Conservation (phyloP, 176 grass and related monocot species). For the Echinochloa phyllopogon region DNA sequence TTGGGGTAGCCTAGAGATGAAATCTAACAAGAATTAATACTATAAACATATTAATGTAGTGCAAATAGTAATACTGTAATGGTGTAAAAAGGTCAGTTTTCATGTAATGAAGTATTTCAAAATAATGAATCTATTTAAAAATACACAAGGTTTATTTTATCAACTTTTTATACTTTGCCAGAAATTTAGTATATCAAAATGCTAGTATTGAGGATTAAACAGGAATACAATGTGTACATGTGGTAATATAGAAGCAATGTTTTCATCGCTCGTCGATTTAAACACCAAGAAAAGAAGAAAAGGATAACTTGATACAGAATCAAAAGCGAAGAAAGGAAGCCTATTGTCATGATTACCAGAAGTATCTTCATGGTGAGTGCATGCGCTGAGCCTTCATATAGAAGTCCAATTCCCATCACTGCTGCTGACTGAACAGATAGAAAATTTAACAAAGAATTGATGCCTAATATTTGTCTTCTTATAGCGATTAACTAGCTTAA, state of each 20-base stretch:
- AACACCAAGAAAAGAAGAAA: background rate
- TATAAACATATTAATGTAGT: background rate
- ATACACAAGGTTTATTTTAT: background rate
- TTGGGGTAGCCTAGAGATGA: background rate
- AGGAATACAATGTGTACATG: background rate
- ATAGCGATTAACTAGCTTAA: constrained; percentile 14
- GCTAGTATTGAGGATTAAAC: background rate
- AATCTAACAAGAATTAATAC: background rate
- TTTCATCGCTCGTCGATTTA: constrained; percentile 10
- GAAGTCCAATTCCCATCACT: constrained; percentile 91
- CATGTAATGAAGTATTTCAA: background rate
- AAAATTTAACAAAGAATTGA: constrained; percentile 20
- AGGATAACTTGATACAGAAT: constrained; percentile 18
- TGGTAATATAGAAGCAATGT: background rate
- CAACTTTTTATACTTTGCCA: background rate
- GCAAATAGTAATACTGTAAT: background rate
- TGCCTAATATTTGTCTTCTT: constrained; percentile 14
- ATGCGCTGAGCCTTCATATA: constrained; percentile 95
- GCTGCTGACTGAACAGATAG: constrained; percentile 75
- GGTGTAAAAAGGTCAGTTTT: background rate
- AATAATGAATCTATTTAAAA: background rate
- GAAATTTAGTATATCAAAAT: background rate
- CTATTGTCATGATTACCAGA: constrained; percentile 65
- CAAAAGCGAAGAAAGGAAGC: background rate
- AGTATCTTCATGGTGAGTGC: constrained; percentile 97